These are phyloP conservation scores for Wickerhamomyces sp. DNA, from an alignment of 1,139 yeast species.

Conservation along the genomic window DNA sequence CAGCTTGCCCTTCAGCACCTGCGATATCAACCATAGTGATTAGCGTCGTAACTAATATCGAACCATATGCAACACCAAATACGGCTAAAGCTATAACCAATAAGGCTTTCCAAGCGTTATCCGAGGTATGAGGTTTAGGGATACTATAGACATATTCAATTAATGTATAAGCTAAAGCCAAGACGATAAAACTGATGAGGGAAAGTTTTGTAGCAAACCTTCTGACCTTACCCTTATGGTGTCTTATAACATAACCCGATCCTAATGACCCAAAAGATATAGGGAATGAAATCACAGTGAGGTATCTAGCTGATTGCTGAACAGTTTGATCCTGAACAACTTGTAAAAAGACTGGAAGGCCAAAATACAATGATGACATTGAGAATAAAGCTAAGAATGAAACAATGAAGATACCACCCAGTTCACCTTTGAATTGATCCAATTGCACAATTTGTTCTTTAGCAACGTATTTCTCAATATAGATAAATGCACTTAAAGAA, in stretches of 20 bases:
- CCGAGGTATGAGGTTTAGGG: neutral
- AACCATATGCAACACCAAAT: constrained; percentile 38
- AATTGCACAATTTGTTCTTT: constrained; percentile 54
- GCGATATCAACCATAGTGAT: constrained; percentile 37
- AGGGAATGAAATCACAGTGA: constrained; percentile 38
- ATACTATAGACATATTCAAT: neutral
- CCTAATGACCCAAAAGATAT: constrained; percentile 51
- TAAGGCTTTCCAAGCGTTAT: neutral
- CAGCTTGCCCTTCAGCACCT: constrained; percentile 32
- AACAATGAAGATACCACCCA: constrained; percentile 46
- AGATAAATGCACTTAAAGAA: constrained; percentile 29
- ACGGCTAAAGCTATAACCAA: constrained; percentile 17
- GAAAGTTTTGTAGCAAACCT: constrained; percentile 9
- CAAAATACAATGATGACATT: constrained; percentile 40
- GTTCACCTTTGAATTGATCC: constrained; percentile 41
- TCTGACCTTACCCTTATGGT: constrained; percentile 5
- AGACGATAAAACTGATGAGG: constrained; percentile 18
- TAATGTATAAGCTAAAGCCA: constrained; percentile 16
- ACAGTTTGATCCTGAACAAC: constrained; percentile 46
- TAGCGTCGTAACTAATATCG: constrained; percentile 35
- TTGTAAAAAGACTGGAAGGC: constrained; percentile 50
- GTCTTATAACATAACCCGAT: constrained; percentile 43
- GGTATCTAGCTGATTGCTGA: constrained; percentile 45
- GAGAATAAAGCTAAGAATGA: constrained; percentile 52
- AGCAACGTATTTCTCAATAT: constrained; percentile 44